These are phyloP conservation scores for Mortierella antarctica DNA, from an alignment of 192 early-diverging fungal genomes.

Conservation along the genomic window DNA sequence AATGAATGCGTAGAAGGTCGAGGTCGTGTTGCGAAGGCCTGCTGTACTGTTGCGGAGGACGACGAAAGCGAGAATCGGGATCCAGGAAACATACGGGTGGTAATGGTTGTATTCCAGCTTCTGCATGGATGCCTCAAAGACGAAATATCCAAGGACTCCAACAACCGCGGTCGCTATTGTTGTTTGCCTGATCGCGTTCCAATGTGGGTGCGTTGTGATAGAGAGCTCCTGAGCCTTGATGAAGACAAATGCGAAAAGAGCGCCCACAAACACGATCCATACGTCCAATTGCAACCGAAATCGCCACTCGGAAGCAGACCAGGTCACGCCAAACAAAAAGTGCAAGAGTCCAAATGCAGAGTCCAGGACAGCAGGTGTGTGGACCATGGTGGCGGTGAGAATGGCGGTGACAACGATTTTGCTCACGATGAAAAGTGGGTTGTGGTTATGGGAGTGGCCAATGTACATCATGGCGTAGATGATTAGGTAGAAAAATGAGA, in stretches of 20 bases:
- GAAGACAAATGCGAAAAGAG: constrained; percentile 66
- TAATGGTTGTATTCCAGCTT: constrained; percentile 75
- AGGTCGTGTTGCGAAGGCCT: constrained; percentile 63
- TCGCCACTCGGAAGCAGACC: constrained; percentile 75
- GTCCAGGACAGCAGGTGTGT: constrained; percentile 56
- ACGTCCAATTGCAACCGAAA: constrained; percentile 78
- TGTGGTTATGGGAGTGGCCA: constrained; percentile 58
- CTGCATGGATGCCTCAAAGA: constrained; percentile 58
- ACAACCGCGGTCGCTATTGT: constrained; percentile 49
- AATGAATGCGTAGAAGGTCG: constrained; percentile 64
- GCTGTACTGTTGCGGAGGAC: constrained; percentile 73
- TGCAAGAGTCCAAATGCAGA: constrained; percentile 56
- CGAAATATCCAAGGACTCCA: constrained; percentile 63
- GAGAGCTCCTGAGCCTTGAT: constrained; percentile 58
- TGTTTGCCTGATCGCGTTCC: constrained; percentile 49
- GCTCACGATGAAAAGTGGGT: constrained; percentile 56
- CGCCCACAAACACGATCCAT: constrained; percentile 75
- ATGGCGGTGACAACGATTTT: constrained; percentile 62
- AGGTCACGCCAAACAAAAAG: constrained; percentile 59
- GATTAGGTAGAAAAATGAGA: constrained; percentile 74
- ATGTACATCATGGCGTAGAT: constrained; percentile 77
- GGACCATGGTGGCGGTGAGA: constrained; percentile 48
- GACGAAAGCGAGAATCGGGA: constrained; percentile 71
- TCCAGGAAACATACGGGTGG: constrained; percentile 74
- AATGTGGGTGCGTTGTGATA: constrained; percentile 48